Evolutionary conservation across 2,329 filamentous ascomycete species (phyloP).

Genomic region (Penicillium sumatraense): DNA sequence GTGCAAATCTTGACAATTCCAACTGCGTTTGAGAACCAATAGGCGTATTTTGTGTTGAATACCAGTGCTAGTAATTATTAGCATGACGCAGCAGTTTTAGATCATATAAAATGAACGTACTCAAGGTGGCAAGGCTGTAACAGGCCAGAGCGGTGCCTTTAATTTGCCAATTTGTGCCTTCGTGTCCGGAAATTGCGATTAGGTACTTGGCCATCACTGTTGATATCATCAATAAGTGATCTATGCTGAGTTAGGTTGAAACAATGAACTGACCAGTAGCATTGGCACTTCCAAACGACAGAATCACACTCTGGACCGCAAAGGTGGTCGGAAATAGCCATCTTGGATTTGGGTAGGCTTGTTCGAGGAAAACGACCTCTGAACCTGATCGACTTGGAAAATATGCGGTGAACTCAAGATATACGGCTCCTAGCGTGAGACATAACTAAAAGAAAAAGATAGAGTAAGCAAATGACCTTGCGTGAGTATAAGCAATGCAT

Average conservation of each 20-base stretch:
- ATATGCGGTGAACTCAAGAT: constrained; percentile 68
- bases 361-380: constrained; percentile 70
- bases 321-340: constrained; percentile 68
- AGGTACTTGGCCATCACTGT: constrained; percentile 63
- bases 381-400: constrained; percentile 69
- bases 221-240: background rate
- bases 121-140: constrained; percentile 62
- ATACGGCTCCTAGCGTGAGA: constrained; percentile 47
- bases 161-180: constrained; percentile 63
- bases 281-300: constrained; percentile 70
- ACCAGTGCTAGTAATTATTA: constrained; percentile 44
- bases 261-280: constrained; percentile 48
- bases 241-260: background rate
- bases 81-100: background rate
- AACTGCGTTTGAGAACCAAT: constrained; percentile 60
- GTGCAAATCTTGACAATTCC: constrained; percentile 64
- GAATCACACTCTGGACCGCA: constrained; percentile 64
- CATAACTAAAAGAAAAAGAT: background rate
- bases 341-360: constrained; percentile 66
- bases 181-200: constrained; percentile 58
- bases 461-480: background rate
- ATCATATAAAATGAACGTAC: constrained; percentile 43
- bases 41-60: constrained; percentile 62
- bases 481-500: constrained; percentile 36
- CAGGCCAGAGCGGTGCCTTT: constrained; percentile 69